These are phyloP conservation scores for Citrus cavaleriei DNA, from an alignment of 345 rosid species.

Conservation along the genomic window DNA sequence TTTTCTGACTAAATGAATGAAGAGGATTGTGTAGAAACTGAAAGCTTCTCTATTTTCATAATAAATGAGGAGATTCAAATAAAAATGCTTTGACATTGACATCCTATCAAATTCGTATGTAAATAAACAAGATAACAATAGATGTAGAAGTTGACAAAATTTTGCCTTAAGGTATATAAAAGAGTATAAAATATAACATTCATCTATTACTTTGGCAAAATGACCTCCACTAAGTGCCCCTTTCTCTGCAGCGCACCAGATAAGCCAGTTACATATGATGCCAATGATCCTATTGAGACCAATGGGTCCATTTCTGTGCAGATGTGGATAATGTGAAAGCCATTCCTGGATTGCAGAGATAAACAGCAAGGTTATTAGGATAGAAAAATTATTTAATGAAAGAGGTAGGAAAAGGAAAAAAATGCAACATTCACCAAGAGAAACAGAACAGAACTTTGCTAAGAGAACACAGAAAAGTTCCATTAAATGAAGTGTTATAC, in stretches of 20 bases:
- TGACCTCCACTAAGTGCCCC: conserved; percentile 79
- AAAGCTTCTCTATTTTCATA: neutral
- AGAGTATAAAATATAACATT: conserved; percentile 1
- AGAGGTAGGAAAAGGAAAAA: neutral
- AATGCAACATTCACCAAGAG: neutral
- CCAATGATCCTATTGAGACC: conserved; percentile 62
- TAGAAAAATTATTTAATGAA: neutral
- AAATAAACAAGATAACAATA: neutral
- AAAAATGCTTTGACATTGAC: neutral
- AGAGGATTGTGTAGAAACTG: neutral
- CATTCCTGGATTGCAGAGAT: conserved; percentile 44
- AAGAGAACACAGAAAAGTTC: neutral
- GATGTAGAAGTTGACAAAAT: neutral
- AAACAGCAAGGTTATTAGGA: conserved; percentile 1
- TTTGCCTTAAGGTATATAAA: neutral
- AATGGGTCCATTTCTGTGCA: conserved; percentile 88
- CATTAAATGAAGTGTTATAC: neutral
- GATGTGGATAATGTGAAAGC: conserved; percentile 68
- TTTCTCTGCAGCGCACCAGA: conserved; percentile 58
- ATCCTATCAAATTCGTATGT: neutral
- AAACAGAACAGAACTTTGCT: neutral
- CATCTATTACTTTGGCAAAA: conserved; percentile 67
- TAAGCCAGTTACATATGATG: conserved; percentile 63
- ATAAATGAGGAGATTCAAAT: neutral
- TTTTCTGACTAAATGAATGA: neutral